Percentiles rank a stretch among this genome's conserved stretches.
These are phyloP conservation scores for Saccharomyces pastorianus DNA, from an alignment of 1,139 yeast species.

Conservation along the genomic window DNA sequence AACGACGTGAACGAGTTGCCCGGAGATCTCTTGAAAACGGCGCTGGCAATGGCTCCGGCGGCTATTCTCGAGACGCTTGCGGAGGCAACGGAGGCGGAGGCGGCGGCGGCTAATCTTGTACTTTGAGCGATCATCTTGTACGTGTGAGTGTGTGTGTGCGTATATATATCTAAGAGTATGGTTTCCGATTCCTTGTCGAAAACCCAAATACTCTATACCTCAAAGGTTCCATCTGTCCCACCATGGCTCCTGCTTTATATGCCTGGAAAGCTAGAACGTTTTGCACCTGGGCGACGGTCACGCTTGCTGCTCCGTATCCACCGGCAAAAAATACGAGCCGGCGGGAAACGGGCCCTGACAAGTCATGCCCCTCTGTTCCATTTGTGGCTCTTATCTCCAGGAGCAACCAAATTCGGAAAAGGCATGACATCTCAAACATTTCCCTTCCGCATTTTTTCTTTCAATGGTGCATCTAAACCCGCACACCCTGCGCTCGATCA, in stretches of 20 bases:
- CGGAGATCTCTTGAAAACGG: slow-evolving; percentile 12
- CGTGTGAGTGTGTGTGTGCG: not conserved
- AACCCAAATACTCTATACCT: not conserved
- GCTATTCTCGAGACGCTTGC: slow-evolving; percentile 11
- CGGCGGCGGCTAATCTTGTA: slow-evolving; percentile 9
- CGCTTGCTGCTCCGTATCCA: not conserved
- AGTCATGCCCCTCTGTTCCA: not conserved
- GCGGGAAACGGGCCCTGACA: not conserved
- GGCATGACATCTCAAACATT: not conserved
- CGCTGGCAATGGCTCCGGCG: slow-evolving; percentile 5
- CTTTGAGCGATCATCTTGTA: slow-evolving; percentile 10
- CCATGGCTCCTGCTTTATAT: not conserved
- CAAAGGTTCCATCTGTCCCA: too few species aligned
- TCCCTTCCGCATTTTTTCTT: not conserved
- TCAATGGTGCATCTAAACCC: not conserved
- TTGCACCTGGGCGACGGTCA: not conserved
- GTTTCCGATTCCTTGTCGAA: not conserved
- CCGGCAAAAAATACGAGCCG: not conserved
- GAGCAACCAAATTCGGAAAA: not conserved
- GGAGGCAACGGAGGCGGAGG: slow-evolving; percentile 12
- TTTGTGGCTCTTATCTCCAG: not conserved
- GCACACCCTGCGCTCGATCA: not conserved
- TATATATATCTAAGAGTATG: not conserved
- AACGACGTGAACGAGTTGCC: slow-evolving; percentile 24
- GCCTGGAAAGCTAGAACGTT: not conserved